phyloP scores from a whole-genome alignment of 2,329 filamentous ascomycete species.

The Zasmidium cellare region DNA sequence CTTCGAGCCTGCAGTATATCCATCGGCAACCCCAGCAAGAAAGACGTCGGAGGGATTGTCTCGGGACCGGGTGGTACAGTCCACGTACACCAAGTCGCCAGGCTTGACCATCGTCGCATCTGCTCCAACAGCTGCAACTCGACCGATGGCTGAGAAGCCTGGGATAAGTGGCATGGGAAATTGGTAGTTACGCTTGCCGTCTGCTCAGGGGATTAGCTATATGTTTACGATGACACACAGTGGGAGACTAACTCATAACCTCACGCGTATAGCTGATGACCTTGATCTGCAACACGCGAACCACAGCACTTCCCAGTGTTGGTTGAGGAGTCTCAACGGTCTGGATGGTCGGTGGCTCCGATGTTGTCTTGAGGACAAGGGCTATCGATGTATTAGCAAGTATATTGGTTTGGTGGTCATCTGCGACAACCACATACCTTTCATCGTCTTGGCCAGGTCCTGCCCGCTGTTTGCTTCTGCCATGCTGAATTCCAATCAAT shows the following conservation, averaged over 20 bases:
- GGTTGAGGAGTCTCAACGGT: conserved; percentile 9
- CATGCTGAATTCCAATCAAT: neutral
- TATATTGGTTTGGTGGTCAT: neutral
- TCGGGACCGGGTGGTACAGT: conserved; percentile 38
- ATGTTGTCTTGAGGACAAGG: neutral
- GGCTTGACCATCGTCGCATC: conserved; percentile 37
- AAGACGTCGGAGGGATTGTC: conserved; percentile 36
- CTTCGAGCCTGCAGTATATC: conserved; percentile 28
- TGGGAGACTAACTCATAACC: neutral
- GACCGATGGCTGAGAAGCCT: conserved; percentile 38
- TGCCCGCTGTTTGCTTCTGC: neutral
- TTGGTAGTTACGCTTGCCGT: conserved; percentile 34
- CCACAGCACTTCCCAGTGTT: conserved; percentile 37
- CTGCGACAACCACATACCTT: neutral
- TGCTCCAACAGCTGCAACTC: conserved; percentile 36
- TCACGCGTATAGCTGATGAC: conserved; percentile 44
- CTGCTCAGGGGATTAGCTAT: neutral
- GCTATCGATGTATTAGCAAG: neutral
- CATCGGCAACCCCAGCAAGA: conserved; percentile 35
- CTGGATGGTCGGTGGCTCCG: conserved; percentile 16
- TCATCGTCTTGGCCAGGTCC: neutral
- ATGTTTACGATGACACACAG: neutral
- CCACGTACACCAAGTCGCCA: conserved; percentile 41
- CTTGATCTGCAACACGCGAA: conserved; percentile 39
- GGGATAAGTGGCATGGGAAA: conserved; percentile 38